These are phyloP conservation scores for Suillus variegatus DNA, from an alignment of 768 basidiomycete genomes.

Conservation along the genomic window DNA sequence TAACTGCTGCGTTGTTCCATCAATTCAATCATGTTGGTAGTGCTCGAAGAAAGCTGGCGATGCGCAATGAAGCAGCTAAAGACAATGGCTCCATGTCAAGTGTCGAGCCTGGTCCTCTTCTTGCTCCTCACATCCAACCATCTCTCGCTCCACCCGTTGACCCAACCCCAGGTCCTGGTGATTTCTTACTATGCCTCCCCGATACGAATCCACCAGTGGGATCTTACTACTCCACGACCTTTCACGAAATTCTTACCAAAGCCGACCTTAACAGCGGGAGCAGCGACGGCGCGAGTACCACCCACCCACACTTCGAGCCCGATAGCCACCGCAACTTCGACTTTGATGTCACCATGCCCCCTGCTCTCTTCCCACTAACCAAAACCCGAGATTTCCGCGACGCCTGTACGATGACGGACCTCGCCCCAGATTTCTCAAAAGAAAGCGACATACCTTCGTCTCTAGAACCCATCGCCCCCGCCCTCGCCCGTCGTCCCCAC, in stretches of 20 bases:
- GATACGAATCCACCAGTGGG: background rate
- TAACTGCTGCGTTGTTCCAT: background rate
- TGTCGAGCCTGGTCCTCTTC: background rate
- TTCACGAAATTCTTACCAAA: slow-evolving; percentile 1
- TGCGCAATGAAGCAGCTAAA: background rate
- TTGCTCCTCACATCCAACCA: background rate
- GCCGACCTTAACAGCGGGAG: background rate
- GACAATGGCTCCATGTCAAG: background rate
- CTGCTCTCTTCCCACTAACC: background rate
- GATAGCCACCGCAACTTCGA: background rate
- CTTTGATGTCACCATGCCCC: background rate
- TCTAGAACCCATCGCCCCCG: background rate
- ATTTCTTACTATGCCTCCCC: slow-evolving; percentile 2
- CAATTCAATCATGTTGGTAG: background rate
- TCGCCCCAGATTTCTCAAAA: background rate
- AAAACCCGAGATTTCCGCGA: background rate
- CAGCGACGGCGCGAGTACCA: background rate
- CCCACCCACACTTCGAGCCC: background rate
- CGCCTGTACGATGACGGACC: slow-evolving; percentile 1
- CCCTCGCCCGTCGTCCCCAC: slow-evolving; percentile 3
- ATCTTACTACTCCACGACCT: slow-evolving; percentile 3
- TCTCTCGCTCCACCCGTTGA: background rate
- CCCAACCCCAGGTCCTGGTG: background rate
- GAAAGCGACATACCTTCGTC: background rate
- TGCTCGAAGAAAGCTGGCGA: slow-evolving; percentile 3